These are phyloP conservation scores for Hypoxylon rubiginosum DNA, from an alignment of 2,329 filamentous ascomycete species.

Conservation along the genomic window DNA sequence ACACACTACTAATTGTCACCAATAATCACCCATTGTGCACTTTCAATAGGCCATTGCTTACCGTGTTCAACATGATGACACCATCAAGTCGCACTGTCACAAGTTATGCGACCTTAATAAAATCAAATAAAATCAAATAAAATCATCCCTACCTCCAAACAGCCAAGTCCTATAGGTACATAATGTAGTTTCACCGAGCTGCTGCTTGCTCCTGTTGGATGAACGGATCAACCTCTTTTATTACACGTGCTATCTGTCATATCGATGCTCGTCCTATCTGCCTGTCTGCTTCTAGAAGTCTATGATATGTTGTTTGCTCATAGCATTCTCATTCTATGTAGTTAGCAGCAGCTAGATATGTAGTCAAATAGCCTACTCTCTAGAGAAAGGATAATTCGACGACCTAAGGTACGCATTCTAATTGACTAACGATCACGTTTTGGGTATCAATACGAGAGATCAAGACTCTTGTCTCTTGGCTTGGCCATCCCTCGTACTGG, in stretches of 20 bases:
- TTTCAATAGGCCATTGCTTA: neutral
- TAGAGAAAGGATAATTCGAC: conserved; percentile 5
- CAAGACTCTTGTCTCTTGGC: conserved; percentile 15
- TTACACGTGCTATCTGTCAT: conserved; percentile 9
- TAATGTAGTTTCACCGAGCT: conserved; percentile 38
- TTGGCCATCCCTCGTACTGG: conserved; percentile 16
- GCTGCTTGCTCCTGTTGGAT: conserved; percentile 14
- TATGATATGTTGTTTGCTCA: conserved; percentile 12
- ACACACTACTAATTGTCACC: neutral
- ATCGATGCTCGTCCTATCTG: neutral
- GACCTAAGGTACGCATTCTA: neutral
- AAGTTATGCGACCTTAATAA: conserved; percentile 22
- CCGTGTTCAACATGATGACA: conserved; percentile 14
- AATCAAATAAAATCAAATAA: too few species aligned
- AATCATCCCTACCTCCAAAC: neutral
- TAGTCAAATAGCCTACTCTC: neutral
- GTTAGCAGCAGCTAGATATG: conserved; percentile 10
- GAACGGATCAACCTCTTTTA: conserved; percentile 26
- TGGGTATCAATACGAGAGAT: conserved; percentile 24
- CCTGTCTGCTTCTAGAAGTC: conserved; percentile 1
- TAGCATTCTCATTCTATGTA: conserved; percentile 3
- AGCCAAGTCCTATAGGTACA: neutral
- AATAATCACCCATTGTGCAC: neutral
- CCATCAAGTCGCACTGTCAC: conserved; percentile 20
- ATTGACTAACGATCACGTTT: conserved; percentile 1